Conservation (phyloP, 192 early-diverging fungal genomes). For the Martensiomyces pterosporus region DNA sequence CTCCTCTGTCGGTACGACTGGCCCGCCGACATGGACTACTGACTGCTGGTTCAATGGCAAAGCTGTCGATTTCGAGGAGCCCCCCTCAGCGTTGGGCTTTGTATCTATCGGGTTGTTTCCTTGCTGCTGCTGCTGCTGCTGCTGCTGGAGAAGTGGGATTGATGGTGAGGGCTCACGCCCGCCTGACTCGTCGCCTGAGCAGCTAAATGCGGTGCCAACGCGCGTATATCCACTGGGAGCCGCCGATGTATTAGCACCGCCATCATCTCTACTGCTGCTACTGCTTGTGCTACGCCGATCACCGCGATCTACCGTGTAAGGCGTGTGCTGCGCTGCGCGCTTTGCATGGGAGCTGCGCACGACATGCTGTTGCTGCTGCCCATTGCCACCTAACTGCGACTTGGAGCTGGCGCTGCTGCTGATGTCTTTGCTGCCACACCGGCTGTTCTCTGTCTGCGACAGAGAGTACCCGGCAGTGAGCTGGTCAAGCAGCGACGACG, state of each 20-base stretch:
- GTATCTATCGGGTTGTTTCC: too few relatives aligned
- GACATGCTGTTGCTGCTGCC: conserved; percentile 20
- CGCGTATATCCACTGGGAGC: background rate
- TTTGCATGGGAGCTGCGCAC: conserved; percentile 25
- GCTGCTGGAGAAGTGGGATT: conserved; percentile 25
- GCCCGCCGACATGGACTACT: too few relatives aligned
- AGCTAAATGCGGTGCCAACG: background rate
- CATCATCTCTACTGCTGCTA: conserved; percentile 7
- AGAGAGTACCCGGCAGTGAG: conserved; percentile 16
- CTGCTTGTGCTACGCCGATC: conserved; percentile 12
- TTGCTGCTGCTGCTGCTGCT: conserved; percentile 13
- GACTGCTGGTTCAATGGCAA: too few relatives aligned
- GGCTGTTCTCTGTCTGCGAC: conserved; percentile 8
- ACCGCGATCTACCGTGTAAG: conserved; percentile 24
- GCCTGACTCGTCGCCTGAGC: conserved; percentile 8
- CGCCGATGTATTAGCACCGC: background rate
- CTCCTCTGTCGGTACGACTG: too few relatives aligned
- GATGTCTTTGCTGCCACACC: background rate
- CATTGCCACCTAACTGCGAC: background rate
- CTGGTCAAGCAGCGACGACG: conserved; percentile 19
- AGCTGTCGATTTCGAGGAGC: conserved; percentile 1
- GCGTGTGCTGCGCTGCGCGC: conserved; percentile 17
- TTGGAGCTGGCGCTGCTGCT: conserved; percentile 5
- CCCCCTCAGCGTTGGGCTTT: too few relatives aligned
- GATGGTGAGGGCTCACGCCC: conserved; percentile 27